A percentile compares a stretch with the other conserved stretches of the same genome.
Conservation (phyloP, 73 alveolate species). For the Symbiodinium pilosum region DNA sequence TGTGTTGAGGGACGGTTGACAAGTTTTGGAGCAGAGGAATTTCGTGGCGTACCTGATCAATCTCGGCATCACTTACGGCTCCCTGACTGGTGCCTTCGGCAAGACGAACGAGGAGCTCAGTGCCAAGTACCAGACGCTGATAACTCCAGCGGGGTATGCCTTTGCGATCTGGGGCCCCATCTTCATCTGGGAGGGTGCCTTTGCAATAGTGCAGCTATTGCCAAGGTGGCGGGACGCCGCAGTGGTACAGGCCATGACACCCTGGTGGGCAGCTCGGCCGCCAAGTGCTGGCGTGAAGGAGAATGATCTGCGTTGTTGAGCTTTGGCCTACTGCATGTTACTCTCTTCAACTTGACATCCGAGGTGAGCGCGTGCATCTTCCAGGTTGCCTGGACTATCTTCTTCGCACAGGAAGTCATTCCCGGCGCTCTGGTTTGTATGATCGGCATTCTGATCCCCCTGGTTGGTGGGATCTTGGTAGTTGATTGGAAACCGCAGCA, state of each 20-base stretch:
- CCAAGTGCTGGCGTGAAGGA: too few relatives aligned
- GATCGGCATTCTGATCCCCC: slow-evolving; percentile 38
- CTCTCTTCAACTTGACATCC: too few relatives aligned
- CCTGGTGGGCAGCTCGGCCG: slow-evolving; percentile 49
- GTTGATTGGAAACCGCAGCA: too few relatives aligned
- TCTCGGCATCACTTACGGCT: slow-evolving; percentile 82
- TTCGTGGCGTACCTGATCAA: neutral
- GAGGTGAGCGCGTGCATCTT: slow-evolving; percentile 61
- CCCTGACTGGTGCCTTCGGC: slow-evolving; percentile 80
- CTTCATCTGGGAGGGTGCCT: slow-evolving; percentile 75
- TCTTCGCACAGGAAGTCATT: slow-evolving; percentile 65
- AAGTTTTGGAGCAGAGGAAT: too few relatives aligned
- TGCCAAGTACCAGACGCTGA: slow-evolving; percentile 74
- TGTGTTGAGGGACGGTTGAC: too few relatives aligned
- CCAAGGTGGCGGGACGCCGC: slow-evolving; percentile 23
- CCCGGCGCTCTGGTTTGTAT: slow-evolving; percentile 28
- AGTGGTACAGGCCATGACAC: slow-evolving; percentile 42
- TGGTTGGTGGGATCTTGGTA: slow-evolving; percentile 28
- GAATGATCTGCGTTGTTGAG: too few relatives aligned
- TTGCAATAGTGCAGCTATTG: slow-evolving; percentile 62
- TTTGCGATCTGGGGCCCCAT: slow-evolving; percentile 81
- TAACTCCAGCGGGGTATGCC: slow-evolving; percentile 76
- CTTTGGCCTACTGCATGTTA: too few relatives aligned
- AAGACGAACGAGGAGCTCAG: slow-evolving; percentile 35
- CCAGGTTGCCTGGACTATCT: slow-evolving; percentile 62